Evolutionary conservation across 768 basidiomycete genomes (phyloP), one percentile per base, ranked within the genome.

Genomic region (Rhodocollybia butyracea): DNA sequence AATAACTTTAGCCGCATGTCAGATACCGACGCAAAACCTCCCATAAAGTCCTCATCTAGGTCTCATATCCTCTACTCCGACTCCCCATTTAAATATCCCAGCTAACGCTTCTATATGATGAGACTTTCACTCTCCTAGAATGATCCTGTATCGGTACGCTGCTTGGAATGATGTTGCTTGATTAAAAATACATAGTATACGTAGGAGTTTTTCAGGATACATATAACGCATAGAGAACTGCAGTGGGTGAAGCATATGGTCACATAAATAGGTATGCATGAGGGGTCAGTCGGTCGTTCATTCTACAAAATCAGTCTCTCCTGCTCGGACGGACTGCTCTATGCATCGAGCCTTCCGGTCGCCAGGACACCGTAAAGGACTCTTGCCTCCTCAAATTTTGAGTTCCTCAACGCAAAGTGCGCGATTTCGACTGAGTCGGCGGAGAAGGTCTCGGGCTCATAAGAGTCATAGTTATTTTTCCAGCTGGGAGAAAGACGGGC

Each of bases 361-460:
- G 80, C 88, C 59, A 91, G 74, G 46, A 77, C 64, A 21, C 89
- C 81, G 63, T 91, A 92, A 42, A 91, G 76, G 56, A 76, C 67
- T 59, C 86, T 89, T 17, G 89, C 89, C 60, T 91, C 89, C 64
- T 89, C 88, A 56, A 90, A 84, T 2, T 85, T 78, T 11, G 90
- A 78, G 61, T 89, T 77, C 36, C 82, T 80, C 46, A 92, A 75
- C 41, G 83, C 82, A 61, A 92, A 92, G 64, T 89, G 86, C 5
- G 79, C 77, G 79, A 92, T 90, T 71, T 90, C 90, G 5, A 86
- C 79, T 0, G 84, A 80, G 63, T 92, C 88, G 7, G 78, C 77
- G 54, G 75, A 6, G 70, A 64, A 2, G 81, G 76, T 61, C 89
- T 86, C 48, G 19, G 22, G 22, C n/a, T n/a, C n/a, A n/a, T n/a